Percentiles rank a stretch among this genome's conserved stretches.
These are phyloP conservation scores for Cupressus sempervirens DNA, from an alignment of 75 land plant genomes.

Conservation along the genomic window DNA sequence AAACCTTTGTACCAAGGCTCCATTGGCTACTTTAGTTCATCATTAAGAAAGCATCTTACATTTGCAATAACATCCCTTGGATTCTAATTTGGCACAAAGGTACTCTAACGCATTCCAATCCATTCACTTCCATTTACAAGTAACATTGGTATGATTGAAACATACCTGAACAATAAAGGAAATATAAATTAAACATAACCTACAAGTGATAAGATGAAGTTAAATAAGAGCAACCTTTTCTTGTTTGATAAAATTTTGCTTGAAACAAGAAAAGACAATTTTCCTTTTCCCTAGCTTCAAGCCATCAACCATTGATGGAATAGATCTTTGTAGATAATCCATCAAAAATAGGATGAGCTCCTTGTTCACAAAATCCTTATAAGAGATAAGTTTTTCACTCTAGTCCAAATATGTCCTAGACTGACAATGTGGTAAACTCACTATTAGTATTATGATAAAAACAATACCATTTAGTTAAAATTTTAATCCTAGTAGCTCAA, in stretches of 20 bases:
- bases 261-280: conserved; percentile 88
- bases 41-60: conserved; percentile 60
- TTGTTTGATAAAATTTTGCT: conserved; percentile 82
- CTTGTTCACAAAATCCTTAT: conserved; percentile 92
- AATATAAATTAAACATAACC: neutral
- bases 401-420: conserved; percentile 93
- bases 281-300: conserved; percentile 97
- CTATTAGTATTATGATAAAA: neutral
- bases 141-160: conserved; percentile 84
- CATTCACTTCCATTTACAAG: conserved; percentile 99
- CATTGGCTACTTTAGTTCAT: conserved; percentile 76
- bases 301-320: conserved; percentile 99
- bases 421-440: conserved; percentile 29
- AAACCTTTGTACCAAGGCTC: conserved; percentile 98
- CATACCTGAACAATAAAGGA: conserved; percentile 54
- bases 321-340: conserved; percentile 91
- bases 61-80: conserved; percentile 92
- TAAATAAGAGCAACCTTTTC: conserved; percentile 49
- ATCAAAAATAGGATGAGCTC: conserved; percentile 88
- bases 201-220: neutral
- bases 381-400: conserved; percentile 64
- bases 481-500: neutral
- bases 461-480: neutral
- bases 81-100: conserved; percentile 92
- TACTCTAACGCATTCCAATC: conserved; percentile 98